Percentiles rank a stretch among this genome's conserved stretches.
phyloP scores from a whole-genome alignment of 768 basidiomycete species.

The Lanmaoa rubissima region DNA sequence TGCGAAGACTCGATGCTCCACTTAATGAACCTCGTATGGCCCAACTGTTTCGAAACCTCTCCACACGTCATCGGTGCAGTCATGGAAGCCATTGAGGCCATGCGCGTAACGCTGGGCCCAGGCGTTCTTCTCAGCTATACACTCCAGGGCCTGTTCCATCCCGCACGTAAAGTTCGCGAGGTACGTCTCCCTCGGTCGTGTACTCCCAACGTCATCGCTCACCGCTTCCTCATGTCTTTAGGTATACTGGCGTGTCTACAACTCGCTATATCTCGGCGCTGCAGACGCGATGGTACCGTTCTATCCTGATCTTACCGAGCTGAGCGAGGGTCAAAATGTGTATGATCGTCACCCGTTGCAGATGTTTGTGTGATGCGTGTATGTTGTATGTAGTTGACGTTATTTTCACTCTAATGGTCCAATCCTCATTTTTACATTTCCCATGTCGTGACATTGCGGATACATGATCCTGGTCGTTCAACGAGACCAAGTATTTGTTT shows the following conservation, averaged over 20 bases:
- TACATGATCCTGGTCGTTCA: too few species aligned
- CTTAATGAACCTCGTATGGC: constrained; percentile 98
- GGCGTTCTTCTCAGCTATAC: constrained; percentile 91
- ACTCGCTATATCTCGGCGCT: constrained; percentile 89
- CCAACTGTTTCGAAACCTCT: constrained; percentile 97
- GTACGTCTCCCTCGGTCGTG: constrained; percentile 42
- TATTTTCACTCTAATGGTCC: constrained; percentile 5
- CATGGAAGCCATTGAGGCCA: constrained; percentile 97
- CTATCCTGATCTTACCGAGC: constrained; percentile 87
- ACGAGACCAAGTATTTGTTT: too few species aligned
- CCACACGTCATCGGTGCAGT: constrained; percentile 98
- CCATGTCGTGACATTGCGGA: too few species aligned
- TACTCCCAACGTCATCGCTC: not conserved
- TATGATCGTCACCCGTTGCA: constrained; percentile 85
- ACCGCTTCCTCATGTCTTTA: constrained; percentile 17
- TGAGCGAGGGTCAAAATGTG: constrained; percentile 88
- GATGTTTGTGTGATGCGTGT: constrained; percentile 64
- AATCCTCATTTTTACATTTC: too few species aligned
- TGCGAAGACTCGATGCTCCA: constrained; percentile 98
- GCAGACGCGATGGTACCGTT: constrained; percentile 92
- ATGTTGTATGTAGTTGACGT: constrained; percentile 3
- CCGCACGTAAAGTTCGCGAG: constrained; percentile 94
- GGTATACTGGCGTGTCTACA: constrained; percentile 95
- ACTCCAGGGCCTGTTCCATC: constrained; percentile 95
- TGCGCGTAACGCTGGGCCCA: constrained; percentile 94